phyloP scores from a whole-genome alignment of 1,139 yeast genomes.

The Yamadazyma dendronema region DNA sequence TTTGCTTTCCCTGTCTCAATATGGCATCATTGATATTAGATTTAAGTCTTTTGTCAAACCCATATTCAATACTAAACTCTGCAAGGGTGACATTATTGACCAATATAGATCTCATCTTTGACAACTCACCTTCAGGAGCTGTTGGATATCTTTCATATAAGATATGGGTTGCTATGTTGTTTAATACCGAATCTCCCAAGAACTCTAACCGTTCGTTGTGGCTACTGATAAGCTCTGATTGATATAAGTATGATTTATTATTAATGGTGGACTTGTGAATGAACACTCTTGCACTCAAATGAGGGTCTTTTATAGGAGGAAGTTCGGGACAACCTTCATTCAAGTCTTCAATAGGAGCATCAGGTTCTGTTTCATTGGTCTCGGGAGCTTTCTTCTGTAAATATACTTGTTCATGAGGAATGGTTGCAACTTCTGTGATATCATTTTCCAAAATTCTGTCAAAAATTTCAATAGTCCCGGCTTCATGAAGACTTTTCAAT shows the following conservation, averaged over 20 bases:
- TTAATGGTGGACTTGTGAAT: constrained; percentile 75
- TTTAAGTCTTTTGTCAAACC: constrained; percentile 60
- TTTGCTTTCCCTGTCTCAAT: constrained; percentile 41
- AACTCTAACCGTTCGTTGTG: constrained; percentile 93
- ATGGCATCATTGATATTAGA: constrained; percentile 41
- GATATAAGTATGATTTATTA: constrained; percentile 54
- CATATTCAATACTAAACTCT: constrained; percentile 70
- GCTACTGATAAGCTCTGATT: constrained; percentile 54
- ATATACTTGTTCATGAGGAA: background rate
- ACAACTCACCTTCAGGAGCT: constrained; percentile 79
- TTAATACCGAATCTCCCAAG: constrained; percentile 86
- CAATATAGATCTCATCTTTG: constrained; percentile 66
- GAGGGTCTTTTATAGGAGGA: constrained; percentile 63
- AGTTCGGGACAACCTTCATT: constrained; percentile 48
- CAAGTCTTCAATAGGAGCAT: background rate
- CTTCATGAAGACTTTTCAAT: constrained; percentile 52
- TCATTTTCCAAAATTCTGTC: constrained; percentile 40
- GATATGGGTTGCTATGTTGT: constrained; percentile 67
- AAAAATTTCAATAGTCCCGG: constrained; percentile 47
- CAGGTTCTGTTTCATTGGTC: background rate
- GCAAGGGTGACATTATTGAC: constrained; percentile 74
- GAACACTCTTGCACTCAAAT: constrained; percentile 68
- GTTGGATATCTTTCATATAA: constrained; percentile 65
- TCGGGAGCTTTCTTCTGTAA: background rate
- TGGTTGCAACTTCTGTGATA: constrained; percentile 1